Base-by-base conservation (phyloP, 345 rosid genomes). In the Euphorbia peplus region DNA sequence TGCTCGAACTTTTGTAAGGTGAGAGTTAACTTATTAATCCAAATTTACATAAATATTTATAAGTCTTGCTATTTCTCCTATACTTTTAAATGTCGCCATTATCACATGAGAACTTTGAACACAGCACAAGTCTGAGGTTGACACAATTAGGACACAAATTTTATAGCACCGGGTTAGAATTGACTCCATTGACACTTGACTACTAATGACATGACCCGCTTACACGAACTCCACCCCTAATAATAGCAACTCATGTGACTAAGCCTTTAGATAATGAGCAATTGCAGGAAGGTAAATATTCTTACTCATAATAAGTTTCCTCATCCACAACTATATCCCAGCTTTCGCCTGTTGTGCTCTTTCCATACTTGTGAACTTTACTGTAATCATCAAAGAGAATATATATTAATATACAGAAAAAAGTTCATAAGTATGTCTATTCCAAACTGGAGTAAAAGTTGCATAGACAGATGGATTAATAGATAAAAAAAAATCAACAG, bases 251-350 rank as follows among this genome's bases (percentile, higher is more conserved):
- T 14, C 11, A 12, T 16, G 4, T 14, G 39, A 57, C 21, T 15
- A 57, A 50, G 41, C 41, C 62, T 14, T n/a, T 29, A 3, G 35
- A 0, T 13, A n/a, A 28, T 13, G 21, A 16, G 39, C 62, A 57
- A 57, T 28, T 57, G 0, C 15, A 63, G 28, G 10, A 44, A 25
- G 21, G 14, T 50, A 24, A 65, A 54, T 4, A 54, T 68, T 70
- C 91, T 88, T 87, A 95, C 99, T 91, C 96, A 3, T 88, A 95
- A 73, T 85, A 86, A 58, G 97, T 90, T 77, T 90, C 97, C 74
- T 91, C 99, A 0, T 91, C 96, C 73, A 91, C 99, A 35, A 89
- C 87, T 56, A 88, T 91, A 78, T 95, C 97, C 99, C 99, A 91
- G 82, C 91, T 86, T 87, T 95, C 99, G 32, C 96, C 91, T 6